Evolutionary conservation across 2,329 filamentous ascomycete genomes (phyloP).

Genomic region (Mariannaea sp.): DNA sequence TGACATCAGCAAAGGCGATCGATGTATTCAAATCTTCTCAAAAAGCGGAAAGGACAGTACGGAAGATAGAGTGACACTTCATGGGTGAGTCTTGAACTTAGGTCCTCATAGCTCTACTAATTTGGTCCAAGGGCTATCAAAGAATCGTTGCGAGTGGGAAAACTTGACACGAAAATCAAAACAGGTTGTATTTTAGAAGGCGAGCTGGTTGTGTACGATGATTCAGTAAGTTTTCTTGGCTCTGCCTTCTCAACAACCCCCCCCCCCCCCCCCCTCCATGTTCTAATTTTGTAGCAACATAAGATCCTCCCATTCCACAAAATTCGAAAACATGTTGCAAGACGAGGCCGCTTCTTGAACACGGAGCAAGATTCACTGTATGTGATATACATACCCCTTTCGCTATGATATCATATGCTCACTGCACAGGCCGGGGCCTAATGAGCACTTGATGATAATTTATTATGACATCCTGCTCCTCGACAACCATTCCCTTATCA

Average conservation of each 20-base stretch:
- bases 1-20: constrained; percentile 60
- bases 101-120: background rate
- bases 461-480: constrained; percentile 63
- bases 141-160: constrained; percentile 66
- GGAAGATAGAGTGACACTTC: constrained; percentile 65
- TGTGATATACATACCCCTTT: constrained; percentile 13
- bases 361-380: constrained; percentile 71
- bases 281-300: constrained; percentile 49
- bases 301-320: constrained; percentile 78
- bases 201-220: constrained; percentile 79
- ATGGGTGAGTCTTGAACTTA: constrained; percentile 49
- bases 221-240: constrained; percentile 49
- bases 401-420: constrained; percentile 14
- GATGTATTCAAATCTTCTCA: constrained; percentile 80
- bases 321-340: constrained; percentile 77
- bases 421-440: constrained; percentile 49
- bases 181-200: constrained; percentile 79
- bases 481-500: constrained; percentile 58
- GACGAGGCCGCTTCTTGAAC: constrained; percentile 72
- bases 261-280: too few species aligned
- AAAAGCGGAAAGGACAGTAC: constrained; percentile 94
- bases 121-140: constrained; percentile 57
- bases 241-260: background rate
- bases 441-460: constrained; percentile 65
- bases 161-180: constrained; percentile 61